phyloP scores from a whole-genome alignment of 164 flowering plant genomes.

The Stephania yunnanensis region DNA sequence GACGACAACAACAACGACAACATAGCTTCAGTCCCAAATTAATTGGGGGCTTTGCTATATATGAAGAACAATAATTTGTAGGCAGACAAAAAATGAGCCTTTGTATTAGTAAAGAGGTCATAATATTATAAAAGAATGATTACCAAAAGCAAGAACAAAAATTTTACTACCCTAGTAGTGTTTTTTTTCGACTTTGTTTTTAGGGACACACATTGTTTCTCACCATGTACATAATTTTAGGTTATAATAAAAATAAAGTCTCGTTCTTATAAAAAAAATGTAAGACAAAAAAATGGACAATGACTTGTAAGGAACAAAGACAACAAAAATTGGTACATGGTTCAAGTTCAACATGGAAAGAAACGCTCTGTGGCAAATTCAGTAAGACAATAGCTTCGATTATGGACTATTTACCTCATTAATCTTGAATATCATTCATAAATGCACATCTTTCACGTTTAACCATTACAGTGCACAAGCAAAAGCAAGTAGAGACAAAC shows the following conservation, averaged over 20 bases:
- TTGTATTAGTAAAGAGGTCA: too few relatives aligned
- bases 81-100: too few relatives aligned
- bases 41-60: too few relatives aligned
- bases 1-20: too few relatives aligned
- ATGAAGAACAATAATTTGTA: too few relatives aligned
- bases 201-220: too few relatives aligned
- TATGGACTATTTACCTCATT: background rate
- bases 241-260: too few relatives aligned
- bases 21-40: too few relatives aligned
- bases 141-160: background rate
- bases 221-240: too few relatives aligned
- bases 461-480: background rate
- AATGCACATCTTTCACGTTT: background rate
- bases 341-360: background rate
- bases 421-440: background rate
- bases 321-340: background rate
- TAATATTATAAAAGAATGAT: too few relatives aligned
- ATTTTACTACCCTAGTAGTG: background rate
- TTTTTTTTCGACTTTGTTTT: too few relatives aligned
- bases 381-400: background rate
- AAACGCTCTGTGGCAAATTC: background rate
- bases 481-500: background rate
- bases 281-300: background rate
- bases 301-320: background rate
- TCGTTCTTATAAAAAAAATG: too few relatives aligned